Percentiles rank a stretch among this genome's conserved stretches.
Evolutionary conservation across 371 early-diverging fungal genomes (phyloP).

Genomic region (Mucor racemosus): DNA sequence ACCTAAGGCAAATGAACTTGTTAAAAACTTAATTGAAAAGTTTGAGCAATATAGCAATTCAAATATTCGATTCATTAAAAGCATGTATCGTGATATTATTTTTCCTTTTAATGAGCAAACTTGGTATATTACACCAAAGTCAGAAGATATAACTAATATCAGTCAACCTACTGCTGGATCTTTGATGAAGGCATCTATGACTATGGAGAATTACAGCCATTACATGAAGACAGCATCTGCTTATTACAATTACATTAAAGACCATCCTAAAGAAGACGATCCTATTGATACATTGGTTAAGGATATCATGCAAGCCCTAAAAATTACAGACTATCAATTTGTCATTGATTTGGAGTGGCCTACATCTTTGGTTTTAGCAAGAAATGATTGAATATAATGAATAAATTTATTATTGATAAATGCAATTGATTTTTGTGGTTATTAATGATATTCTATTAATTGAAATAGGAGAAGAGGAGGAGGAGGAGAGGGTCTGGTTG

Average conservation of each 20-base stretch:
- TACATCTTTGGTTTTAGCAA: slow-evolving; percentile 24
- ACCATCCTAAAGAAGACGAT: slow-evolving; percentile 15
- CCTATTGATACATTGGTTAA: slow-evolving; percentile 20
- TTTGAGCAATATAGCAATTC: slow-evolving; percentile 49
- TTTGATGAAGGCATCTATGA: slow-evolving; percentile 43
- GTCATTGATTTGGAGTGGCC: slow-evolving; percentile 27
- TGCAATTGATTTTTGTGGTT: too few relatives aligned
- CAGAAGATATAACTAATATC: slow-evolving; percentile 11
- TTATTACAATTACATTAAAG: slow-evolving; percentile 50
- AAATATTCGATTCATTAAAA: slow-evolving; percentile 31
- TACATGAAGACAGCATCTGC: slow-evolving; percentile 65
- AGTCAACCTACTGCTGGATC: slow-evolving; percentile 23
- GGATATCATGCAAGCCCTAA: slow-evolving; percentile 1
- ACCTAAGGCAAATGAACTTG: slow-evolving; percentile 38
- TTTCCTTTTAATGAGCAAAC: slow-evolving; percentile 41
- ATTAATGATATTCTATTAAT: not conserved
- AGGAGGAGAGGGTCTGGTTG: too few relatives aligned
- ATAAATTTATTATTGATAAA: not conserved
- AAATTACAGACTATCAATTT: slow-evolving; percentile 5
- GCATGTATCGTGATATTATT: slow-evolving; percentile 44
- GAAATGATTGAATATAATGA: slow-evolving; percentile 7
- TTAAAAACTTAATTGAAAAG: slow-evolving; percentile 26
- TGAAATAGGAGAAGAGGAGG: not conserved
- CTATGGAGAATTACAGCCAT: slow-evolving; percentile 41
- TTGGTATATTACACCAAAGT: slow-evolving; percentile 40